These are phyloP conservation scores for Apocynum venetum DNA, from an alignment of 257 asterid genomes.

Conservation along the genomic window DNA sequence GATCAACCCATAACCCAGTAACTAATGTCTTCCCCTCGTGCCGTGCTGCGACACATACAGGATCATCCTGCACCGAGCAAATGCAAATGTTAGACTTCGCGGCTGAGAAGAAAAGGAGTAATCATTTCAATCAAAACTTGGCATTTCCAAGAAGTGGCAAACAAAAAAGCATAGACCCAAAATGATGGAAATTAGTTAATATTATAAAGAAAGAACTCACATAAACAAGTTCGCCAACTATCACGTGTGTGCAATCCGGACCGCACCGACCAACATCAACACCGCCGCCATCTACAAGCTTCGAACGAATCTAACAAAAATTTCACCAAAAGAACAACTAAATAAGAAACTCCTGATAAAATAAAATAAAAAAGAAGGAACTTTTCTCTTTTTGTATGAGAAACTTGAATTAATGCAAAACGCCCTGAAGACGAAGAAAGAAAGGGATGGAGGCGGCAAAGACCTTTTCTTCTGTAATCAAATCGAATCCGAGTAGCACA, in stretches of 20 bases:
- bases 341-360: background rate
- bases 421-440: background rate
- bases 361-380: background rate
- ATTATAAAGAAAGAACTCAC: conserved; percentile 37
- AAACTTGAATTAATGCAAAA: background rate
- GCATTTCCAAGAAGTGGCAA: background rate
- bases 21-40: conserved; percentile 67
- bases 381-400: too few species aligned
- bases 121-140: background rate
- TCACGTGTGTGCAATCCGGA: conserved; percentile 67
- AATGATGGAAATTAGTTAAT: background rate
- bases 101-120: background rate
- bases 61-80: conserved; percentile 56
- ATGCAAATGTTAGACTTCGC: background rate
- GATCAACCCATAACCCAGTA: conserved; percentile 77
- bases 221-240: conserved; percentile 58
- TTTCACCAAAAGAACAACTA: background rate
- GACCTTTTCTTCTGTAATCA: conserved; percentile 46
- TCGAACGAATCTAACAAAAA: conserved; percentile 45
- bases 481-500: conserved; percentile 61
- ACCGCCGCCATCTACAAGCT: conserved; percentile 76
- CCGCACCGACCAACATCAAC: conserved; percentile 55
- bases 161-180: background rate
- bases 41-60: conserved; percentile 73
- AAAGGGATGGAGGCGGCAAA: background rate